phyloP scores from a whole-genome alignment of 768 basidiomycete genomes.

The Baorangia bicolor region DNA sequence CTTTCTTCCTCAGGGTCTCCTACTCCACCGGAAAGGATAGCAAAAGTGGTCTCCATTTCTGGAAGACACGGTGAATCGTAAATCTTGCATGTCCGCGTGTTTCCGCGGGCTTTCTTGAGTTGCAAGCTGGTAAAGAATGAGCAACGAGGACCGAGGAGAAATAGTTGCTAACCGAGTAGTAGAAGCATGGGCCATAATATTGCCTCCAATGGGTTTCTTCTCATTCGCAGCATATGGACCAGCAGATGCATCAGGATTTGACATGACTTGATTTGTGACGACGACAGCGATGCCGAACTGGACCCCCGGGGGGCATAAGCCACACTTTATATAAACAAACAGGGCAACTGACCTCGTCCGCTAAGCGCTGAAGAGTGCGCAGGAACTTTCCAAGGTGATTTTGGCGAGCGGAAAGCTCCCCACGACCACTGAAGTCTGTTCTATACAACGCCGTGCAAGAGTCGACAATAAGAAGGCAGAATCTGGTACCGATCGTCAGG shows the following conservation, averaged over 20 bases:
- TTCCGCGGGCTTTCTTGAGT: conserved; percentile 88
- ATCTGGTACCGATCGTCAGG: conserved; percentile 49
- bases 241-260: conserved; percentile 93
- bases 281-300: conserved; percentile 98
- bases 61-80: conserved; percentile 98
- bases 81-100: conserved; percentile 92
- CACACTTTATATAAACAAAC: neutral
- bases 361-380: conserved; percentile 86
- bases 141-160: neutral
- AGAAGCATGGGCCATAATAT: conserved; percentile 98
- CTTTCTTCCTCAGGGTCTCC: conserved; percentile 91
- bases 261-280: conserved; percentile 98
- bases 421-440: conserved; percentile 93
- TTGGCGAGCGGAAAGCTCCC: conserved; percentile 92
- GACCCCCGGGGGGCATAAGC: conserved; percentile 9
- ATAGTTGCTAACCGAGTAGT: conserved; percentile 73
- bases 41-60: conserved; percentile 94
- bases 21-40: conserved; percentile 88
- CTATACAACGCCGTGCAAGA: conserved; percentile 95
- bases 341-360: conserved; percentile 77
- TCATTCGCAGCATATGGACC: conserved; percentile 86
- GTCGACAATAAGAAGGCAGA: conserved; percentile 94
- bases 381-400: conserved; percentile 96
- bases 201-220: conserved; percentile 98
- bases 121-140: conserved; percentile 57